These are phyloP conservation scores for Saccharum spontaneum DNA, from an alignment of 176 grass and related monocot genomes.

Conservation along the genomic window DNA sequence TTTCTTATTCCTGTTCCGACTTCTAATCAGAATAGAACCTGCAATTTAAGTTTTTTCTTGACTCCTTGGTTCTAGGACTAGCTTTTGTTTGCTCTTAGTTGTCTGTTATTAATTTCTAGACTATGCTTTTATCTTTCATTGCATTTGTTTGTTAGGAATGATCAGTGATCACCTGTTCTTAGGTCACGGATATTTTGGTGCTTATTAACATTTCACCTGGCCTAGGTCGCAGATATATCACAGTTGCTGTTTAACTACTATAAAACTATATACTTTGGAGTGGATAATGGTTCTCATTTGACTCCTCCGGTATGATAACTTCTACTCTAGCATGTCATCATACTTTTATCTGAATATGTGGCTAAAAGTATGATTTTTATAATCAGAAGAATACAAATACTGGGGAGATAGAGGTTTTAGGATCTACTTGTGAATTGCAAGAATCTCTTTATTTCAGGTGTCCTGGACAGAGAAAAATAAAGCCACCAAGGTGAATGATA, in stretches of 20 bases:
- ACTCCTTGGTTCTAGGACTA: background rate
- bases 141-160: constrained; percentile 2
- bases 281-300: constrained; percentile 32
- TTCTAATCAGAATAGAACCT: constrained; percentile 28
- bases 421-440: constrained; percentile 26
- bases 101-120: background rate
- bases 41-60: background rate
- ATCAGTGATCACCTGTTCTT: background rate
- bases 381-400: constrained; percentile 35
- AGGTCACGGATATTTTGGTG: background rate
- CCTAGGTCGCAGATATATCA: constrained; percentile 80
- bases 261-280: constrained; percentile 60
- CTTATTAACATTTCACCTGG: constrained; percentile 29
- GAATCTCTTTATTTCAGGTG: constrained; percentile 23
- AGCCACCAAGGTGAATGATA: constrained; percentile 39
- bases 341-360: background rate
- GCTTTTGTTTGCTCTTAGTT: constrained; percentile 10
- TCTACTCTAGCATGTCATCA: background rate
- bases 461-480: constrained; percentile 51
- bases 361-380: constrained; percentile 4
- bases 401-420: background rate
- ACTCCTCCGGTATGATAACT: constrained; percentile 40
- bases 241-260: constrained; percentile 64
- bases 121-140: background rate
- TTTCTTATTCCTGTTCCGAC: constrained; percentile 24